Base-by-base conservation (phyloP, 495 filamentous ascomycete species). In the Staphylotrichum tortipilum region DNA sequence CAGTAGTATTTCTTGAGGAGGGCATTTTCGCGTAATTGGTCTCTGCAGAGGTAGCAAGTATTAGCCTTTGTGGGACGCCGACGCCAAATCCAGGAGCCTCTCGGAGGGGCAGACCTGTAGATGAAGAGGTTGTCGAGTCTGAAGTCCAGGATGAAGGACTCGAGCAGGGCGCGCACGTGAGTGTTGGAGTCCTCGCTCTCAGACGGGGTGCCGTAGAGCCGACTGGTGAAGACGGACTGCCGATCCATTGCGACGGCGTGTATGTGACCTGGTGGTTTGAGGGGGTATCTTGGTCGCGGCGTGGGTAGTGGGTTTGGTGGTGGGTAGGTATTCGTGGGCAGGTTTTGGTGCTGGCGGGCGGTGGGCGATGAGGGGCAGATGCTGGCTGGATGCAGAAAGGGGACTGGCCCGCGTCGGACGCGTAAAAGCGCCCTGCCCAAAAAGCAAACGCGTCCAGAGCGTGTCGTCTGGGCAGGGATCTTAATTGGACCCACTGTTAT, bases 21-120 rank as follows among this genome's bases (percentile, higher is more conserved):
- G 26, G 89, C 90, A 71, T 99, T 97, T 60, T 96, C 90, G 53
- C 89, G 82, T 49, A 99, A 78, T 72, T 95, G 92, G 60, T 99
- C 94, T 73, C 94, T 94, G 57, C 24, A 45, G 5, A 33, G 4
- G 41, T n/a, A n/a, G n/a, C n/a, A n/a, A 26, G 7, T n/a, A 55
- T 65, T 42, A 69, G 54, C 42, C 46, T 21, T n/a, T n/a, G n/a
- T n/a, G n/a, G n/a, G n/a, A n/a, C n/a, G n/a, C n/a, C n/a, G n/a
- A n/a, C n/a, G n/a, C n/a, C n/a, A n/a, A n/a, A n/a, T n/a, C n/a
- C n/a, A n/a, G n/a, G n/a, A n/a, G n/a, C n/a, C n/a, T n/a, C n/a
- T n/a, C n/a, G 7, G 11, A 19, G 33, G 23, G 29, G 33, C 56
- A 15, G 18, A 62, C 89, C 89, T 81, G 75, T 99, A 99, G 58